Percentiles rank a stretch among this genome's conserved stretches.
phyloP scores from a whole-genome alignment of 2,329 filamentous ascomycete species.

The Alternaria arbusti region DNA sequence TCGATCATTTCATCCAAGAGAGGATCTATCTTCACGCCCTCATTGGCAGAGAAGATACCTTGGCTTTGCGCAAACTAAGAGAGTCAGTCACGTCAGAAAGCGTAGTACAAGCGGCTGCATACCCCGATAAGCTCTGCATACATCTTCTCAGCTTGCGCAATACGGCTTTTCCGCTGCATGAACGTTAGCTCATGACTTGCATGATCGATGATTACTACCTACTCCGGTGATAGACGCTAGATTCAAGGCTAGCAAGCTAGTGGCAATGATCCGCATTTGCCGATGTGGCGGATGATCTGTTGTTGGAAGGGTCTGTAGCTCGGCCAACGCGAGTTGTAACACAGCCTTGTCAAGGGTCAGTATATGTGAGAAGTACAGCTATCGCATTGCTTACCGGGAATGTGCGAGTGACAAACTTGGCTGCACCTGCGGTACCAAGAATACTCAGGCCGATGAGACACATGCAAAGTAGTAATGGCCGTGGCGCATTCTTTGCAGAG shows the following conservation, averaged over 20 bases:
- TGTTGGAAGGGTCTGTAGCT: slow-evolving; percentile 53
- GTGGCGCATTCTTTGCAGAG: slow-evolving; percentile 55
- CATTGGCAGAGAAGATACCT: slow-evolving; percentile 58
- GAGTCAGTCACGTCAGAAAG: slow-evolving; percentile 13
- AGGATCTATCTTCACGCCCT: slow-evolving; percentile 44
- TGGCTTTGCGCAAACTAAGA: slow-evolving; percentile 55
- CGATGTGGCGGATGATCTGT: slow-evolving; percentile 49
- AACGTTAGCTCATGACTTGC: slow-evolving; percentile 8
- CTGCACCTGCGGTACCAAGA: slow-evolving; percentile 59
- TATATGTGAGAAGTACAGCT: background rate
- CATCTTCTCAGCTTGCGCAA: slow-evolving; percentile 59
- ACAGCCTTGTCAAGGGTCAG: slow-evolving; percentile 29
- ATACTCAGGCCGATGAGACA: slow-evolving; percentile 61
- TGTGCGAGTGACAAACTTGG: slow-evolving; percentile 56
- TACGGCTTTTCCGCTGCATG: slow-evolving; percentile 45
- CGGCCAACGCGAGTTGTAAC: slow-evolving; percentile 50
- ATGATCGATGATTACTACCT: slow-evolving; percentile 5
- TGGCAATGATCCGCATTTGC: slow-evolving; percentile 56
- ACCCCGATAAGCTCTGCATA: slow-evolving; percentile 59
- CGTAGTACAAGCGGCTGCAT: slow-evolving; percentile 7
- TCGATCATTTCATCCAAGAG: slow-evolving; percentile 54
- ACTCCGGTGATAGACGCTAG: slow-evolving; percentile 59
- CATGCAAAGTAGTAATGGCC: slow-evolving; percentile 59
- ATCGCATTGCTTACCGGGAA: slow-evolving; percentile 46
- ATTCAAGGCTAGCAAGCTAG: slow-evolving; percentile 57